Evolutionary conservation across 257 asterid species (phyloP).

Genomic region (Osmanthus fragrans): DNA sequence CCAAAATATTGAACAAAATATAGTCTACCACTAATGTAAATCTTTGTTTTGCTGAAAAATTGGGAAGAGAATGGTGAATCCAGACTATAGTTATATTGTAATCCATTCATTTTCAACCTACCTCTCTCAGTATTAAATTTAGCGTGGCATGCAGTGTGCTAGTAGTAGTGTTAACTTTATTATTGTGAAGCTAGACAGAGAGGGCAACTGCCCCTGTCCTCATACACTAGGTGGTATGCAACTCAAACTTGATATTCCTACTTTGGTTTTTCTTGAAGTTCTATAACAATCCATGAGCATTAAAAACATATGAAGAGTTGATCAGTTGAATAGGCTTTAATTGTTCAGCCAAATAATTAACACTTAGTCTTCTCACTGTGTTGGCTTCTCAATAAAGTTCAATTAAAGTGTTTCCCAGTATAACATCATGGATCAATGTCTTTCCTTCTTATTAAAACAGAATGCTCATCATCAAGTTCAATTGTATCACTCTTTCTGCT

Average conservation of each 20-base stretch:
- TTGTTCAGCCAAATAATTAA: not conserved
- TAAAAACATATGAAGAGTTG: not conserved
- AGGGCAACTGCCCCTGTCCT: not conserved
- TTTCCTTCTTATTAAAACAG: not conserved
- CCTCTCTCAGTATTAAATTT: not conserved
- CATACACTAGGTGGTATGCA: not conserved
- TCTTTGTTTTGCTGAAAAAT: not conserved
- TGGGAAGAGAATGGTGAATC: not conserved
- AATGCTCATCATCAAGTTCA: conserved; percentile 1
- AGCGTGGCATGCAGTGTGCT: not conserved
- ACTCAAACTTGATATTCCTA: not conserved
- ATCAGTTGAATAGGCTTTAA: not conserved
- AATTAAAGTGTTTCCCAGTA: not conserved
- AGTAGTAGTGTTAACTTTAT: not conserved
- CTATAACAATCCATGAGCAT: not conserved
- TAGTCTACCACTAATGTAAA: not conserved
- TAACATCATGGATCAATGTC: not conserved
- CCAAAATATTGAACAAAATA: conserved; percentile 2
- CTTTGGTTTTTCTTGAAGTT: not conserved
- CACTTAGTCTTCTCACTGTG: not conserved
- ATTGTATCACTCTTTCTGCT: conserved; percentile 9
- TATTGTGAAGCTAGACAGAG: not conserved
- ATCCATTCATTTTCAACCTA: not conserved
- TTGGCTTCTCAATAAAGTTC: not conserved
- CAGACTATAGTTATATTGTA: not conserved